Base-by-base conservation (phyloP, 495 filamentous ascomycete species). In the Aspergillus asperescens region DNA sequence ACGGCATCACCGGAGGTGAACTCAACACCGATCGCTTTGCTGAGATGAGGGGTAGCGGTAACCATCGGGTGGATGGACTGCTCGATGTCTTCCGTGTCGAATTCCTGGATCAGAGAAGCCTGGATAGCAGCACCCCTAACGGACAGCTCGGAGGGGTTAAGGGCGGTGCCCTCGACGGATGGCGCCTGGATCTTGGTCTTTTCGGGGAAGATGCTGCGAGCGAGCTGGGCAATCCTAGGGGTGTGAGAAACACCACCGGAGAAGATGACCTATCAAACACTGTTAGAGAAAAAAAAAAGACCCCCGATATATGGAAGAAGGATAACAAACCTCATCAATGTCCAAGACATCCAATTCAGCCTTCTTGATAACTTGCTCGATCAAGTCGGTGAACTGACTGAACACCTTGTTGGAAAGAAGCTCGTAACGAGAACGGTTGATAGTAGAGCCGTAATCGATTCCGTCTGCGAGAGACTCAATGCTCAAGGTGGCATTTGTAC, bases 61-160 rank as follows among this genome's bases (percentile, higher is more conserved):
- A 98, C 90, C 64, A 89, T 87, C 29, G 93, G 89, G 77, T 98
- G 93, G 34, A 89, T 94, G 9, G 88, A 94, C 72, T 96, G 89
- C 63, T 91, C 87, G 57, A 98, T 95, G 65, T 98, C 94, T 48
- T 90, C 88, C 48, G 79, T 72, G 47, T 97, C 93, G 67, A 93
- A 97, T 64, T 91, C 90, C 63, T 87, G 82, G 64, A 98, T 87
- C 42, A 98, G 73, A 42, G 85, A 90, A 15, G 93, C 93, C 76
- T 98, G 93, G 62, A 97, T 88, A 27, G 93, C 92, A 53, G 94
- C 93, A 61, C 93, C 93, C 50, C 93, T 81, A 44, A 89, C 88
- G 54, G 85, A 75, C 39, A 96, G 80, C 68, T 96, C 91, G 13
- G 88, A 91, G 23, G 93, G 93, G 80, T 96, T 96, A 73, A 98